These are phyloP conservation scores for Excoecaria cochinchinensis DNA, from an alignment of 345 rosid genomes.

Conservation along the genomic window DNA sequence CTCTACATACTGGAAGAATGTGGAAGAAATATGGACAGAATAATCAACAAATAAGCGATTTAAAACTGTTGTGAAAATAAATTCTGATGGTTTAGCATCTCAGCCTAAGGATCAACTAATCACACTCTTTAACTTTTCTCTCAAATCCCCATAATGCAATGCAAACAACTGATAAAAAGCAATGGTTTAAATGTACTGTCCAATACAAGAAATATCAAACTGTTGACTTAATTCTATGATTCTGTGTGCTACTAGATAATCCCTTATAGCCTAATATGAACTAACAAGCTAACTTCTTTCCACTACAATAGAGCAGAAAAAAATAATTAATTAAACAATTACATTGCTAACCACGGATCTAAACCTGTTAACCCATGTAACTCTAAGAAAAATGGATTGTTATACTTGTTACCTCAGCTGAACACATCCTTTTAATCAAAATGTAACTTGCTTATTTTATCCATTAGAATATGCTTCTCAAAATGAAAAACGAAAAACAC, in stretches of 20 bases:
- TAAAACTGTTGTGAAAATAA: no score
- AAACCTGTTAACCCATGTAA: conserved; percentile 22
- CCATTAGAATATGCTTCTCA: no score
- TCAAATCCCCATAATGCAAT: background rate
- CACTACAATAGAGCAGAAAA: conserved; percentile 16
- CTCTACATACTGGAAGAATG: no score
- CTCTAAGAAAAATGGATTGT: conserved; percentile 22
- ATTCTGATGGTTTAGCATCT: background rate
- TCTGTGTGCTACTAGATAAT: conserved; percentile 28
- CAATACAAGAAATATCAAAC: conserved; percentile 7
- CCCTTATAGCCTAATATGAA: conserved; percentile 25
- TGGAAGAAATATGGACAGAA: no score
- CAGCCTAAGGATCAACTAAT: background rate
- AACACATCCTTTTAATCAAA: no score
- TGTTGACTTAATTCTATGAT: conserved; percentile 29
- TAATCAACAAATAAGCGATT: no score
- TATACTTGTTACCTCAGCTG: conserved; percentile 21
- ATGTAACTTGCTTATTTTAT: no score
- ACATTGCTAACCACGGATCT: conserved; percentile 27
- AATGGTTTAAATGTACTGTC: background rate
- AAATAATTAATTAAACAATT: conserved; percentile 21
- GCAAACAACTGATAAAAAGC: background rate
- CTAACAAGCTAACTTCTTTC: conserved; percentile 17
- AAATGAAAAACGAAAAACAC: no score
- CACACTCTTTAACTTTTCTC: background rate